phyloP scores from a whole-genome alignment of 2,329 filamentous ascomycete genomes.

The Zymoseptoria tritici region DNA sequence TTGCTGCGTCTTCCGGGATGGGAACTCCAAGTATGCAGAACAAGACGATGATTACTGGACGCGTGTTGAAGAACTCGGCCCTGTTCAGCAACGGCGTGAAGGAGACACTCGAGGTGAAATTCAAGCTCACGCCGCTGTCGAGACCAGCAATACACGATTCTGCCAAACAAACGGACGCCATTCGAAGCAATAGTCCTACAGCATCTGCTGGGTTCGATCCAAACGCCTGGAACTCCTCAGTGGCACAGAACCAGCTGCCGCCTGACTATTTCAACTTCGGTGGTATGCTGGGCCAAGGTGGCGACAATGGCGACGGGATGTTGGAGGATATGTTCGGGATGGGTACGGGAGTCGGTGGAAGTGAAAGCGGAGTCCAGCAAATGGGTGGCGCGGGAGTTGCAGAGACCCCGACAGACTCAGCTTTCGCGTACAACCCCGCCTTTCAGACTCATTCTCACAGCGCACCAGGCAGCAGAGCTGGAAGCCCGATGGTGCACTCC shows the following conservation, averaged over 20 bases:
- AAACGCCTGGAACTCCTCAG: conserved; percentile 69
- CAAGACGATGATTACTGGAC: conserved; percentile 73
- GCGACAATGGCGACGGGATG: conserved; percentile 16
- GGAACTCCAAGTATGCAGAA: conserved; percentile 50
- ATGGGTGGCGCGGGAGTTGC: conserved; percentile 22
- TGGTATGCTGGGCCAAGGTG: conserved; percentile 10
- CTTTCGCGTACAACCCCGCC: conserved; percentile 27
- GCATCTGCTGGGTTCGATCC: conserved; percentile 58
- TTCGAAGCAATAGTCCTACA: conserved; percentile 51
- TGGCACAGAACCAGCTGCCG: conserved; percentile 47
- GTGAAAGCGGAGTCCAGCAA: conserved; percentile 16
- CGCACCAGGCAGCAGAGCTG: conserved; percentile 35
- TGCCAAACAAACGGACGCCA: conserved; percentile 53
- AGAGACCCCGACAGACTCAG: conserved; percentile 26
- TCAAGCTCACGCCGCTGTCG: conserved; percentile 73
- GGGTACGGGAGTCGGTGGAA: conserved; percentile 13
- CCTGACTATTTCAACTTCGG: conserved; percentile 25
- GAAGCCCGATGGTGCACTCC: conserved; percentile 39
- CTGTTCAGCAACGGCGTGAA: conserved; percentile 75
- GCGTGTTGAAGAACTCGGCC: conserved; percentile 78
- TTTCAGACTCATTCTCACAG: conserved; percentile 28
- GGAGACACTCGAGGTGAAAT: conserved; percentile 87
- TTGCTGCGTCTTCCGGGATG: conserved; percentile 45
- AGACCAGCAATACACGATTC: conserved; percentile 56
- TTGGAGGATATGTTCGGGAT: conserved; percentile 29